These are phyloP conservation scores for Zygosaccharomyces sapae DNA, from an alignment of 1,139 yeast species.

Conservation along the genomic window DNA sequence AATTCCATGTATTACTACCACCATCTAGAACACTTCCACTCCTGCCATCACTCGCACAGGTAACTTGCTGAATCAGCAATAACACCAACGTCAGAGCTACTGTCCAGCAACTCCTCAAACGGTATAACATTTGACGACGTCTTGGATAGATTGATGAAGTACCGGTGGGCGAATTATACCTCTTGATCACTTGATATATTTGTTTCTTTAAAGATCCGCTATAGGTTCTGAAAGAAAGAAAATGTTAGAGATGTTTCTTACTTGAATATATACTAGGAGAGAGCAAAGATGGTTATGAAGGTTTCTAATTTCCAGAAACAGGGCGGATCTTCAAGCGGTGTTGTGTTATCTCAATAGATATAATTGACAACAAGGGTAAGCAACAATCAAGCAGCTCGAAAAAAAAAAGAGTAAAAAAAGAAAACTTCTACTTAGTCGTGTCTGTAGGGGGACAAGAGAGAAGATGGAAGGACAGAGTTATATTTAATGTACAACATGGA, in stretches of 20 bases:
- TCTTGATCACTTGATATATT: too few relatives aligned
- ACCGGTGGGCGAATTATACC: too few relatives aligned
- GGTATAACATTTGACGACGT: slow-evolving; percentile 6
- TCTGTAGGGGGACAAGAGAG: not conserved
- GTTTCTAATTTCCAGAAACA: not conserved
- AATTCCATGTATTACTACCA: not conserved
- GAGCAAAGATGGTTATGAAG: not conserved
- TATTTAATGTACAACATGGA: not conserved
- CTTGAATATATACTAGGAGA: not conserved
- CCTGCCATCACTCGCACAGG: not conserved
- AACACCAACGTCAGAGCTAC: slow-evolving; percentile 3
- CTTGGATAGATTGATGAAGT: not conserved
- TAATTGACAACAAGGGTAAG: not conserved
- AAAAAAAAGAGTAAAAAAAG: not conserved
- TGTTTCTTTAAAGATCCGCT: not conserved
- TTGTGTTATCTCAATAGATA: not conserved
- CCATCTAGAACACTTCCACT: not conserved
- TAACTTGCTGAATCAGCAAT: slow-evolving; percentile 1
- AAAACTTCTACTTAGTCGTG: not conserved
- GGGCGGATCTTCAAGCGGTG: not conserved
- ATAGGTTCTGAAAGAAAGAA: not conserved
- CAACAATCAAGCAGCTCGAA: not conserved
- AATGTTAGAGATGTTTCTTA: not conserved
- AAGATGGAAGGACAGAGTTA: too few relatives aligned
- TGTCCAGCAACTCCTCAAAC: slow-evolving; percentile 4